Evolutionary conservation across 1,284 basidiomycete genomes (phyloP).

Genomic region (Boletus smithii): DNA sequence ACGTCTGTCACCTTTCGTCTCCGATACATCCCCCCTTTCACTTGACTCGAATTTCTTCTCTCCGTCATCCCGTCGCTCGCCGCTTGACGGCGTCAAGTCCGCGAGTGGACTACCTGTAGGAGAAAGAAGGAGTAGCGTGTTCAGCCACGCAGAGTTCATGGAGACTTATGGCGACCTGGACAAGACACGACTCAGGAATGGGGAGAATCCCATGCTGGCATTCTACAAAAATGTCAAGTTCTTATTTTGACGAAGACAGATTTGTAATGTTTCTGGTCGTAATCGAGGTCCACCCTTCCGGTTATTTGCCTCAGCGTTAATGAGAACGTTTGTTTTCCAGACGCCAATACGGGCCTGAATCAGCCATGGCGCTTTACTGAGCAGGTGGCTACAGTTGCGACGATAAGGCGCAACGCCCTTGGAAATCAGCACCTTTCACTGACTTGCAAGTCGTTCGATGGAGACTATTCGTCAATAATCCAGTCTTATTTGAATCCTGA

Average conservation of each 20-base stretch:
- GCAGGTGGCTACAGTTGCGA: too few relatives aligned
- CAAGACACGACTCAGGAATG: slow-evolving; percentile 65
- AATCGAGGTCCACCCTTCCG: background rate
- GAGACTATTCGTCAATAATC: too few relatives aligned
- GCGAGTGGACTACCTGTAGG: slow-evolving; percentile 77
- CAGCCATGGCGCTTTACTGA: background rate
- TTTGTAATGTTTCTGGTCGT: background rate
- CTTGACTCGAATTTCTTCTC: slow-evolving; percentile 69
- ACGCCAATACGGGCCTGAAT: background rate
- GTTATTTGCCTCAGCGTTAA: background rate
- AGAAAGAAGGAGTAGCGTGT: slow-evolving; percentile 75
- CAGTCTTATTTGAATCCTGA: background rate
- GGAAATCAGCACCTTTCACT: background rate
- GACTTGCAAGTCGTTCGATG: background rate
- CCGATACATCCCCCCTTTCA: slow-evolving; percentile 47
- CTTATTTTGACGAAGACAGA: slow-evolving; percentile 50
- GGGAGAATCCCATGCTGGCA: slow-evolving; percentile 84
- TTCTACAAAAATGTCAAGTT: slow-evolving; percentile 91
- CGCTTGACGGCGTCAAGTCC: slow-evolving; percentile 63
- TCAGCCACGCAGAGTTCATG: slow-evolving; percentile 84
- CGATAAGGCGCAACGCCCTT: background rate
- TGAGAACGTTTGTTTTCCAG: background rate
- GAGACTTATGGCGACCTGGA: slow-evolving; percentile 74
- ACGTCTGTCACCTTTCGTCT: slow-evolving; percentile 46
- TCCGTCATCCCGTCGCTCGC: slow-evolving; percentile 55